phyloP scores from a whole-genome alignment of 768 basidiomycete species.

The Russula ochroleuca region DNA sequence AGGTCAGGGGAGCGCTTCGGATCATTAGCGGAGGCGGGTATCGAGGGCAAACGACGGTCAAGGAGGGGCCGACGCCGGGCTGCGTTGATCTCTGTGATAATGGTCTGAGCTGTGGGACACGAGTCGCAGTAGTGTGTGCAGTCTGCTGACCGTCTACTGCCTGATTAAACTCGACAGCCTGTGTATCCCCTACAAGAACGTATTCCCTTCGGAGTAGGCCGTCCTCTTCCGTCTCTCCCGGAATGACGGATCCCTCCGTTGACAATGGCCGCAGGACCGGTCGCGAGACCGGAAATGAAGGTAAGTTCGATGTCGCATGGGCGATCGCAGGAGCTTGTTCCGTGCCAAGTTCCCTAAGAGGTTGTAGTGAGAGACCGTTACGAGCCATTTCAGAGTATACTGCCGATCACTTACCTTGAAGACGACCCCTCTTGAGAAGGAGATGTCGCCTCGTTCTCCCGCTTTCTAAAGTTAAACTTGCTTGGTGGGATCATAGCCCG shows the following conservation, averaged over 20 bases:
- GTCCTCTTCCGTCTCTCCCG: conserved; percentile 82
- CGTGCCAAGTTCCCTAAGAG: background rate
- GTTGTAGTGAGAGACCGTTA: background rate
- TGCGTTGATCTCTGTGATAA: conserved; percentile 55
- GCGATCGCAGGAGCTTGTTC: background rate
- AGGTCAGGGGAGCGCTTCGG: conserved; percentile 39
- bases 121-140: background rate
- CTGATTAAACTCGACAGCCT: conserved; percentile 87
- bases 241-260: conserved; percentile 64
- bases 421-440: conserved; percentile 12
- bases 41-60: conserved; percentile 43
- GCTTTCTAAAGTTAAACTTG: conserved; percentile 65
- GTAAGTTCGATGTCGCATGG: conserved; percentile 3
- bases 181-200: conserved; percentile 86
- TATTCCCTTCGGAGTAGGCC: conserved; percentile 81
- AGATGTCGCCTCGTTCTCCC: conserved; percentile 23
- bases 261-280: conserved; percentile 35
- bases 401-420: conserved; percentile 10
- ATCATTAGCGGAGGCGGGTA: conserved; percentile 49
- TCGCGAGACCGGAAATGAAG: conserved; percentile 1
- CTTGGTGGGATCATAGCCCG: conserved; percentile 79
- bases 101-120: conserved; percentile 13
- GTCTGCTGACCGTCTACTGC: conserved; percentile 76
- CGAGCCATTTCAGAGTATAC: background rate
- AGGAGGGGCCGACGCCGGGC: conserved; percentile 56